These are phyloP conservation scores for Malassezia japonica DNA, from an alignment of 1,284 basidiomycete species.

Conservation along the genomic window DNA sequence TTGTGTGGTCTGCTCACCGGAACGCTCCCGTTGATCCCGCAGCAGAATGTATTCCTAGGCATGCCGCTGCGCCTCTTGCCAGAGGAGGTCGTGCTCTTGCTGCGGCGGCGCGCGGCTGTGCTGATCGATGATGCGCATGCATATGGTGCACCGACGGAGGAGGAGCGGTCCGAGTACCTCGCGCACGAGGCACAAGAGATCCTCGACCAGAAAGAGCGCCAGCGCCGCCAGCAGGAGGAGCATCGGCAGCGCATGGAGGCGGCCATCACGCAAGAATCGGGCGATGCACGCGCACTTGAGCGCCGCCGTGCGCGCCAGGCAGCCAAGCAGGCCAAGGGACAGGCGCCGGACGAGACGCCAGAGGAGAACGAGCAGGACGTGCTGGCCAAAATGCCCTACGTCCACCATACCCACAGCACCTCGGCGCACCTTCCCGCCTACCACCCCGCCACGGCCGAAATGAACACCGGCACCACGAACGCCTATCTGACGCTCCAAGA, in stretches of 20 bases:
- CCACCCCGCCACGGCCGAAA: constrained; percentile 2
- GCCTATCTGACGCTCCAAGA: constrained; percentile 55
- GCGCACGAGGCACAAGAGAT: constrained; percentile 2
- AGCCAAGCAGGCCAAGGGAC: constrained; percentile 47
- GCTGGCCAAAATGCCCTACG: constrained; percentile 52
- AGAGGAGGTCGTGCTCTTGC: constrained; percentile 80
- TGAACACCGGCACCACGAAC: background rate
- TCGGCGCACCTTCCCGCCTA: constrained; percentile 23
- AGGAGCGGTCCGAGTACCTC: constrained; percentile 9
- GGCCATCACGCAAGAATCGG: constrained; percentile 32
- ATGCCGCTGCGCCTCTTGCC: constrained; percentile 75
- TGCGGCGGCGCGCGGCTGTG: constrained; percentile 68
- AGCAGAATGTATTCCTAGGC: constrained; percentile 94
- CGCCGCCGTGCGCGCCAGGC: constrained; percentile 49
- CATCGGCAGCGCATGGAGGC: constrained; percentile 53
- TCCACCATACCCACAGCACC: constrained; percentile 9
- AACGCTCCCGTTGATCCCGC: constrained; percentile 83
- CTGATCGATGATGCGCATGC: constrained; percentile 65
- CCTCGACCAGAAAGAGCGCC: constrained; percentile 5
- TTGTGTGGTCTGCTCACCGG: constrained; percentile 56
- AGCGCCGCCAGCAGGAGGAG: constrained; percentile 23
- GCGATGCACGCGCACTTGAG: constrained; percentile 48
- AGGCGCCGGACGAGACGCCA: constrained; percentile 49
- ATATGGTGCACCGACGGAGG: constrained; percentile 55
- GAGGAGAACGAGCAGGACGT: constrained; percentile 54